Percentiles rank a stretch among this genome's conserved stretches.
phyloP scores from a whole-genome alignment of 805 yeast genomes.

The Kodamaea jinghongensis region DNA sequence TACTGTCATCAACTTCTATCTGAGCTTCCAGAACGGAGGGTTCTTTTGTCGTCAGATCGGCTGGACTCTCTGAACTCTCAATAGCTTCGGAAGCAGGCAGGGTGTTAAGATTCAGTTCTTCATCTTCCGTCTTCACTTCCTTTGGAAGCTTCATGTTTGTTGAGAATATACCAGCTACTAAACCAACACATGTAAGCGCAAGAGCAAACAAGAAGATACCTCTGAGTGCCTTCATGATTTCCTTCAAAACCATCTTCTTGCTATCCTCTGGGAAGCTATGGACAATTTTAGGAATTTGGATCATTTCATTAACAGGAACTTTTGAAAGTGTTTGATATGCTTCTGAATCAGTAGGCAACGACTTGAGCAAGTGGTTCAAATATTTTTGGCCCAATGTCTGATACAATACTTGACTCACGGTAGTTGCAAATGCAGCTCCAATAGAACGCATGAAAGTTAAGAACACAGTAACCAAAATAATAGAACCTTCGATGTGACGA shows the following conservation, averaged over 20 bases:
- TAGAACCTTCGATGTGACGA: conserved; percentile 31
- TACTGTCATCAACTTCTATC: no score
- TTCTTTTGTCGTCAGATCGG: no score
- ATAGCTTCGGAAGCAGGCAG: no score
- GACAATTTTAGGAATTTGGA: conserved; percentile 28
- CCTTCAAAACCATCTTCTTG: conserved; percentile 22
- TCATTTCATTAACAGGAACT: conserved; percentile 15
- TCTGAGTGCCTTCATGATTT: conserved; percentile 32
- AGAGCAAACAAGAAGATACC: conserved; percentile 36
- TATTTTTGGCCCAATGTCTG: conserved; percentile 17
- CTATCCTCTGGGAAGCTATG: conserved; percentile 23
- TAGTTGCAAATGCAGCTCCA: conserved; percentile 33
- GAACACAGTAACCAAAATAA: conserved; percentile 34
- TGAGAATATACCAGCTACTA: conserved; percentile 33
- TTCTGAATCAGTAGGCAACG: conserved; percentile 12
- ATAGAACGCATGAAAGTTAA: conserved; percentile 30
- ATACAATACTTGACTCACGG: conserved; percentile 33
- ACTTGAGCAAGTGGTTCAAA: conserved; percentile 14
- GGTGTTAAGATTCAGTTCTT: no score
- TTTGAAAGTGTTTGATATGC: conserved; percentile 14
- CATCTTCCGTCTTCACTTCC: neutral
- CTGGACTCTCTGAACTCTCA: no score
- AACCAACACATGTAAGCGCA: conserved; percentile 31
- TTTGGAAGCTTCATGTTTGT: conserved; percentile 44
- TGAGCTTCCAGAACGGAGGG: no score